A percentile compares a stretch with the other conserved stretches of the same genome.
phyloP scores from a whole-genome alignment of 2,329 filamentous ascomycete genomes.

The Bisporella sp. region DNA sequence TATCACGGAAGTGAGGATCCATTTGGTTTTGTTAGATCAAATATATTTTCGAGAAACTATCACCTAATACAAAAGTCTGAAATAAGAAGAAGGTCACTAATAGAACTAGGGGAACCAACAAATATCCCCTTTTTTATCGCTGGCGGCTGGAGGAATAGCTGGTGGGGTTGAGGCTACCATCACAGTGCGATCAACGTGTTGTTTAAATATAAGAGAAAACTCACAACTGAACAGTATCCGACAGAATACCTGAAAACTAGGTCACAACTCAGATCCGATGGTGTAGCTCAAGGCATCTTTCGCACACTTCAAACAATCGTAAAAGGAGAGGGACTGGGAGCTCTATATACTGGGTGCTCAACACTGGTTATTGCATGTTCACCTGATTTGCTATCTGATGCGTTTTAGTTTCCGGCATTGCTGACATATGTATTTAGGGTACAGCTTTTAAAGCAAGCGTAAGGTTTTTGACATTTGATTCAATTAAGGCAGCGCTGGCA shows the following conservation, averaged over 20 bases:
- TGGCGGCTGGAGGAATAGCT: conserved; percentile 38
- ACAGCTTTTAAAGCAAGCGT: conserved; percentile 57
- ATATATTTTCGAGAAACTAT: too few species aligned
- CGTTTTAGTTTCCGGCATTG: too few species aligned
- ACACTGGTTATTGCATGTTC: conserved; percentile 41
- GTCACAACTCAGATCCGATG: conserved; percentile 41
- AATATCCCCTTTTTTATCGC: conserved; percentile 35
- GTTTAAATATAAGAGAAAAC: not conserved
- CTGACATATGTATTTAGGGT: conserved; percentile 26
- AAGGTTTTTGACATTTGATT: conserved; percentile 58
- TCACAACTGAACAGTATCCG: conserved; percentile 39
- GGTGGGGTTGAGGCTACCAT: conserved; percentile 45
- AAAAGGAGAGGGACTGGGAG: conserved; percentile 44
- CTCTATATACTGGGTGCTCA: conserved; percentile 57
- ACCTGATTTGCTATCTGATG: too few species aligned
- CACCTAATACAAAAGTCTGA: too few species aligned
- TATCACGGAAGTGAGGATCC: too few species aligned
- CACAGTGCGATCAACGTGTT: conserved; percentile 29
- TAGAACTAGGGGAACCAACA: conserved; percentile 5
- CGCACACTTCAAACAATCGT: not conserved
- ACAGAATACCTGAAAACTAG: conserved; percentile 62
- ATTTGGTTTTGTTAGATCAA: too few species aligned
- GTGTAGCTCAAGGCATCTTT: conserved; percentile 45
- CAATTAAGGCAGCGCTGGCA: conserved; percentile 49
- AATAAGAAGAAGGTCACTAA: too few species aligned